Evolutionary conservation across 2,329 filamentous ascomycete genomes (phyloP).

Genomic region (Pestalotiopsis sp.): DNA sequence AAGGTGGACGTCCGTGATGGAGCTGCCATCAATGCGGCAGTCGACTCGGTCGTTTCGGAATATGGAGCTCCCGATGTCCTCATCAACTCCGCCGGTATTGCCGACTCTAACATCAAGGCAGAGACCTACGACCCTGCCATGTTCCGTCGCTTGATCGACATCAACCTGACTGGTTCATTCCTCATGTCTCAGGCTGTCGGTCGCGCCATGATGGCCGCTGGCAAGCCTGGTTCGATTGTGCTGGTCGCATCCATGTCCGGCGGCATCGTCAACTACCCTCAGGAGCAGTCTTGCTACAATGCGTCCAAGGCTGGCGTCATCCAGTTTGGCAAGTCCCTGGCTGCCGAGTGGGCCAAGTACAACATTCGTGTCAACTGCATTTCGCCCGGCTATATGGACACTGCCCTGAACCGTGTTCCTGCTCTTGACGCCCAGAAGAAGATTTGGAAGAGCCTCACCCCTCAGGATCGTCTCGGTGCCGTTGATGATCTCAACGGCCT

Average conservation of each 20-base stretch:
- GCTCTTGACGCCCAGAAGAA: conserved; percentile 81
- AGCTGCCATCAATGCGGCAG: conserved; percentile 69
- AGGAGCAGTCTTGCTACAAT: conserved; percentile 84
- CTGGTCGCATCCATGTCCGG: conserved; percentile 82
- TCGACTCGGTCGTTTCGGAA: conserved; percentile 65
- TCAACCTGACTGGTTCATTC: conserved; percentile 82
- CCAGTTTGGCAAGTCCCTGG: conserved; percentile 78
- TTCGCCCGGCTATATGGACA: conserved; percentile 87
- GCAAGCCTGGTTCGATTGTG: conserved; percentile 73
- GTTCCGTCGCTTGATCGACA: conserved; percentile 79
- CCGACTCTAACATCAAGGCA: conserved; percentile 82
- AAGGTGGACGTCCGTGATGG: conserved; percentile 78
- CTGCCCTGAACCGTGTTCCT: conserved; percentile 76
- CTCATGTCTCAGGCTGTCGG: conserved; percentile 75
- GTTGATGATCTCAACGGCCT: conserved; percentile 80
- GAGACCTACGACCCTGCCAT: conserved; percentile 76
- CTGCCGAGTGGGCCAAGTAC: conserved; percentile 83
- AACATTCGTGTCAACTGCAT: conserved; percentile 83
- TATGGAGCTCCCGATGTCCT: conserved; percentile 74
- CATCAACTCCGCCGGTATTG: conserved; percentile 81
- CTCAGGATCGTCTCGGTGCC: conserved; percentile 71
- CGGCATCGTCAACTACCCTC: conserved; percentile 83
- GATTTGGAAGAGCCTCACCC: conserved; percentile 76
- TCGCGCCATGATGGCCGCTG: conserved; percentile 72
- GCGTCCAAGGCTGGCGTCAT: conserved; percentile 81